Evolutionary conservation across 805 yeast species (phyloP).

Genomic region (Cyberlindnera maclurae): DNA sequence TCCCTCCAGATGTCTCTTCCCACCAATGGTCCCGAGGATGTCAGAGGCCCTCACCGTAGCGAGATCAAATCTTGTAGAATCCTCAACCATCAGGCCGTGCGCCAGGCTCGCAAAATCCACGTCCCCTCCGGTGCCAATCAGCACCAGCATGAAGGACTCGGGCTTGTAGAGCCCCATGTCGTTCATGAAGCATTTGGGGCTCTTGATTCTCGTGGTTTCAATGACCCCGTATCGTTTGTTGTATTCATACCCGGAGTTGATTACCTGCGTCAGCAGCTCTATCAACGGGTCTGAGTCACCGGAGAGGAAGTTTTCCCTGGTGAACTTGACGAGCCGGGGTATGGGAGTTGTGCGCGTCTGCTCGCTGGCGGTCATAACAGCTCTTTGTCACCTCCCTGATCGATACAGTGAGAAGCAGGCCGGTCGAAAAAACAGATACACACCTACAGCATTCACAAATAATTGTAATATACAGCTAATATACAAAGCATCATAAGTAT

Average conservation of each 20-base stretch:
- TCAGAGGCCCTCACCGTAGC: not conserved
- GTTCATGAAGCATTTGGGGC: conserved; percentile 6
- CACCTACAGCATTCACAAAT: too few species aligned
- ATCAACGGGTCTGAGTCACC: conserved; percentile 6
- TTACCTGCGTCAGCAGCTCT: conserved; percentile 9
- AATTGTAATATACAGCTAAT: not conserved
- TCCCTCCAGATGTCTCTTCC: conserved; percentile 4
- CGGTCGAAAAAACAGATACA: too few species aligned
- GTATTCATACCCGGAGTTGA: conserved; percentile 16
- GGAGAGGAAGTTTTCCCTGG: not conserved
- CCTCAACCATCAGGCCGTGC: conserved; percentile 1
- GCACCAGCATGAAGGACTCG: conserved; percentile 13
- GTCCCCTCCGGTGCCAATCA: conserved; percentile 2
- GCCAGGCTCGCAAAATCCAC: not conserved
- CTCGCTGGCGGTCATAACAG: too few species aligned
- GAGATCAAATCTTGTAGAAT: conserved; percentile 2
- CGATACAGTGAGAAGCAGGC: too few species aligned
- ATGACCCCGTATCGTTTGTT: conserved; percentile 15
- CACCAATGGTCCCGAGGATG: conserved; percentile 16
- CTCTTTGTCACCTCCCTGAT: too few species aligned
- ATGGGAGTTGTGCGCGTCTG: too few species aligned
- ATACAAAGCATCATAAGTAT: conserved; percentile 39
- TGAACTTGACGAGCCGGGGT: conserved; percentile 4
- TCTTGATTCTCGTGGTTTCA: conserved; percentile 16
- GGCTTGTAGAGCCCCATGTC: conserved; percentile 17